Evolutionary conservation across 495 filamentous ascomycete genomes (phyloP), one percentile per base, ranked within the genome.

Genomic region (Penicillium lividum): DNA sequence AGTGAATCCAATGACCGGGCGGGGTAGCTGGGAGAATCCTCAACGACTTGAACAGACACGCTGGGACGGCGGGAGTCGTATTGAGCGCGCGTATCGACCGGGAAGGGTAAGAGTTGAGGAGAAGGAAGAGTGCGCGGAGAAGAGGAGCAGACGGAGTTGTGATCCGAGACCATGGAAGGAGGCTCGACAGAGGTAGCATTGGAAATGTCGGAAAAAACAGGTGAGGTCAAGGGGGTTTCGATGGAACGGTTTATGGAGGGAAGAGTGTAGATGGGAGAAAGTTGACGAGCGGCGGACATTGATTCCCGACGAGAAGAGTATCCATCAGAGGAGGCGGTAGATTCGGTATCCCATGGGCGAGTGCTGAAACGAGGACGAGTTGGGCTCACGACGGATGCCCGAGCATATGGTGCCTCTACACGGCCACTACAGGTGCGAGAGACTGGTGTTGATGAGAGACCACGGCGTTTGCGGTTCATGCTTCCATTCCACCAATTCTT

Each of bases 401-500:
- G 74, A 30, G 64, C 56, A 62, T 76, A 79, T 13, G 77, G 75
- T 10, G 74, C 67, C 58, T 76, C 74, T 27, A 78, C 66, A 25
- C 77, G 72, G 65, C 76, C 73, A 57, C 61, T 73, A 70, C 65
- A 67, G 22, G 75, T 70, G 62, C 73, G 73, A 10, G 76, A 70
- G 16, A 44, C 60, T 60, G 70, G 73, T 52, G 66, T 77, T 55
- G 67, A 77, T 54, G 67, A 77, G 60, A 73, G 76, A 68, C 72
- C 80, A 62, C 77, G 70, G 53, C 72, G 69, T 66, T 78, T 80
- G 63, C 93, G 85, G 75, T 97, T 97, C 86, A 91, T 88, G 68
- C 89, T 90, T 34, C 94, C 93, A 73, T 98, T 98, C 91, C 91
- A 97, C 91, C 92, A 98, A 75, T 98, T 98, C 84, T 98, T 98